Percentiles rank a stretch among this genome's conserved stretches.
These are phyloP conservation scores for Gracilaria gracilis DNA, from an alignment of 23 red algal species.

Conservation along the genomic window DNA sequence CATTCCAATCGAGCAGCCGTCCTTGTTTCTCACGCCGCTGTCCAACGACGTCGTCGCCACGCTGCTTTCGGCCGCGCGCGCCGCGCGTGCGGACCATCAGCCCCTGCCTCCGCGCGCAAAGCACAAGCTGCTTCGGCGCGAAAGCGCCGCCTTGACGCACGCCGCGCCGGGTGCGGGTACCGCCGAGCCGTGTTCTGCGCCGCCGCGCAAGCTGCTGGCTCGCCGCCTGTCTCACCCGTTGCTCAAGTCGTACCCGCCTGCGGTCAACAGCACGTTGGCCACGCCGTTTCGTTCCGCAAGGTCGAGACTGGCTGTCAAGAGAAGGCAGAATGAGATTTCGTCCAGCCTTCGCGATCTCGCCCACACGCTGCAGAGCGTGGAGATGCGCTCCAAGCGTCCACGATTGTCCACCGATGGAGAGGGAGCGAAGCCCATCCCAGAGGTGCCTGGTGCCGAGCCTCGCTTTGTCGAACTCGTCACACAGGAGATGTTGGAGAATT, in stretches of 20 bases:
- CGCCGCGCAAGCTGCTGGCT: not conserved
- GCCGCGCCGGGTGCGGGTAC: not conserved
- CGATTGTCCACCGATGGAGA: not conserved
- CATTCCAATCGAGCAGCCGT: not conserved
- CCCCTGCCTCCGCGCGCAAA: not conserved
- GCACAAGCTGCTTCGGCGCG: constrained; percentile 30
- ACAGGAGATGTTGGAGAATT: constrained; percentile 80
- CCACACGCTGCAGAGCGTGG: not conserved
- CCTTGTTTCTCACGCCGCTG: not conserved
- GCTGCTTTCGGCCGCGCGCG: not conserved
- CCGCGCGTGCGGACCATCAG: not conserved
- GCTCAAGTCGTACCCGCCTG: not conserved
- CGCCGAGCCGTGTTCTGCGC: not conserved
- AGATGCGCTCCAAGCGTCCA: not conserved
- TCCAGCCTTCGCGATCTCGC: not conserved
- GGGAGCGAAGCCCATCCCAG: constrained; percentile 41
- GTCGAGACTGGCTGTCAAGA: not conserved
- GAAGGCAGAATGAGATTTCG: not conserved
- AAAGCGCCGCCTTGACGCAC: not conserved
- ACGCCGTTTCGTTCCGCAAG: constrained; percentile 13
- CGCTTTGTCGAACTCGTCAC: constrained; percentile 90
- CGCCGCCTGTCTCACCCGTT: not conserved
- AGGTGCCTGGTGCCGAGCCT: constrained; percentile 84
- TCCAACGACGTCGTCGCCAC: not conserved
- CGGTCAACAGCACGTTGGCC: not conserved